phyloP scores from a whole-genome alignment of 805 yeast genomes.

The Candida pini region DNA sequence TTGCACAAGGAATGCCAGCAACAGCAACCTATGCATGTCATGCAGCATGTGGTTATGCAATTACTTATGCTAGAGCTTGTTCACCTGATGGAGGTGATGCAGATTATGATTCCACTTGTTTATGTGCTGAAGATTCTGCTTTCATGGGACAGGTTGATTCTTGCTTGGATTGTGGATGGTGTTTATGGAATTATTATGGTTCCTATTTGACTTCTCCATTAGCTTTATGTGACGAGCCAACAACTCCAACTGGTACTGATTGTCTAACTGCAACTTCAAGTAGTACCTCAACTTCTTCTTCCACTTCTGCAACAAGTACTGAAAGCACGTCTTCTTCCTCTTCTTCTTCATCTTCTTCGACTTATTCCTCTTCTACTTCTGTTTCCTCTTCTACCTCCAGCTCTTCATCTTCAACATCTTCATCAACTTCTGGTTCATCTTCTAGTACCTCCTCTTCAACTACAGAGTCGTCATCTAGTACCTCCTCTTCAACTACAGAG shows the following conservation, averaged over 20 bases:
- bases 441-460: slow-evolving; percentile 9
- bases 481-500: slow-evolving; percentile 9
- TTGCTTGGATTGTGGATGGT: slow-evolving; percentile 35
- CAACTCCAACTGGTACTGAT: slow-evolving; percentile 31
- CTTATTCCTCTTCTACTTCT: slow-evolving; percentile 6
- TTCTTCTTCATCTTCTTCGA: slow-evolving; percentile 5
- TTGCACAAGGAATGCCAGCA: slow-evolving; percentile 18
- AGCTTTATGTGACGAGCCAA: slow-evolving; percentile 23
- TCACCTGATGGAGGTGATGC: slow-evolving; percentile 20
- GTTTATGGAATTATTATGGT: slow-evolving; percentile 32
- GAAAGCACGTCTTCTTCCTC: slow-evolving; percentile 9
- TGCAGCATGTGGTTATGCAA: slow-evolving; percentile 30
- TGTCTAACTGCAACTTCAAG: slow-evolving; percentile 11
- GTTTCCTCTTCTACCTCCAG: slow-evolving; percentile 11
- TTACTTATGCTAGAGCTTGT: slow-evolving; percentile 27
- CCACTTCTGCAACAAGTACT: slow-evolving; percentile 10
- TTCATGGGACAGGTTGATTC: slow-evolving; percentile 21
- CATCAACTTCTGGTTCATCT: slow-evolving; percentile 13
- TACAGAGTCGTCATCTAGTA: slow-evolving; percentile 5
- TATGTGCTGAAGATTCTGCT: slow-evolving; percentile 22
- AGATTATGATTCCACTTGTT: slow-evolving; percentile 26
- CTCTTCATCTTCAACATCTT: slow-evolving; percentile 24
- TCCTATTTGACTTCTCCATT: slow-evolving; percentile 24
- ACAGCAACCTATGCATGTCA: slow-evolving; percentile 29
- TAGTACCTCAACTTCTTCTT: slow-evolving; percentile 6